Evolutionary conservation across 768 basidiomycete genomes (phyloP).

Genomic region (Rhodosporidiobolus sp.): DNA sequence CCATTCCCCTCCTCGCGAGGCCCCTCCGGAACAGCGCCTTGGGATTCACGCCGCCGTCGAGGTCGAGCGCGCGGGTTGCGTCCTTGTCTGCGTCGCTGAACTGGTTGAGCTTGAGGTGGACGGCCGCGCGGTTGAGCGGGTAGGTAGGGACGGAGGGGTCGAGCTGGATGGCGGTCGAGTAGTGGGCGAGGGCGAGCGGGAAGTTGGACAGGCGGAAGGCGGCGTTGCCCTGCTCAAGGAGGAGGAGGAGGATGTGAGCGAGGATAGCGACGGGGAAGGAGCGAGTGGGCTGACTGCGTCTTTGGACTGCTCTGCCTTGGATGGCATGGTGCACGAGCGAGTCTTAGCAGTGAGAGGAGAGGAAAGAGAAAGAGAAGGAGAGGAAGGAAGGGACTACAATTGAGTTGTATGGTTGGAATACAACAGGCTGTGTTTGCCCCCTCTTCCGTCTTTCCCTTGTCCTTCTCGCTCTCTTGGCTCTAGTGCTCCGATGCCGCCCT

Average conservation of each 20-base stretch:
- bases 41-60: constrained; percentile 45
- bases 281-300: not conserved
- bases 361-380: not conserved
- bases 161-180: constrained; percentile 72
- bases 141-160: constrained; percentile 72
- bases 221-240: constrained; percentile 68
- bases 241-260: not conserved
- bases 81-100: constrained; percentile 47
- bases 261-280: too few relatives aligned
- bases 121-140: constrained; percentile 81
- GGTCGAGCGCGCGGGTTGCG: constrained; percentile 45
- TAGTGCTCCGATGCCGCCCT: not conserved
- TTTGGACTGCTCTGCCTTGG: constrained; percentile 14
- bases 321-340: not conserved
- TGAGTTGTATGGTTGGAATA: too few relatives aligned
- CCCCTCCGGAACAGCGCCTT: constrained; percentile 51
- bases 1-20: constrained; percentile 48
- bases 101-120: constrained; percentile 80
- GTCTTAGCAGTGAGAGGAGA: not conserved
- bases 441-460: not conserved
- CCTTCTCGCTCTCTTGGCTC: not conserved
- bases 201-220: constrained; percentile 80
- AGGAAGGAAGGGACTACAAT: not conserved
- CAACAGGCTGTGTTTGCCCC: not conserved
- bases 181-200: constrained; percentile 75